Conservation (phyloP, 108 stramenopile genomes). For the Seminavis robusta region DNA sequence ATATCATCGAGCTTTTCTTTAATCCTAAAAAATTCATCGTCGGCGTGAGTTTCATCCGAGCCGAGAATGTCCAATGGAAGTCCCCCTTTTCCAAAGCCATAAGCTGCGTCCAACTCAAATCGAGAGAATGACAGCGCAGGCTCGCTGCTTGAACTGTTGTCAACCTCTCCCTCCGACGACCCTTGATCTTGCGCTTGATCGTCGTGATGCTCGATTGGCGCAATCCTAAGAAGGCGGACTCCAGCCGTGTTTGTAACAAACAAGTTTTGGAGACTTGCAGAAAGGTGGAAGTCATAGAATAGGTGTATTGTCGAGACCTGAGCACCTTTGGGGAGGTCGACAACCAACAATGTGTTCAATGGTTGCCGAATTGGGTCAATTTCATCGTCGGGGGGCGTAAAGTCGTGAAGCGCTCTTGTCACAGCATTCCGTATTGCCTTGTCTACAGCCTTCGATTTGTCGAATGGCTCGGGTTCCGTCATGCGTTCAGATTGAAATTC, state of each 20-base stretch:
- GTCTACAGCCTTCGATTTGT: slow-evolving; percentile 37
- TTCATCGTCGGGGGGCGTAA: slow-evolving; percentile 20
- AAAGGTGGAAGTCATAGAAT: slow-evolving; percentile 37
- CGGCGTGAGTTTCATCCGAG: slow-evolving; percentile 13
- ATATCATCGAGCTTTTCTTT: slow-evolving; percentile 26
- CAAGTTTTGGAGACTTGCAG: slow-evolving; percentile 13
- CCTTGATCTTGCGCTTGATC: background rate
- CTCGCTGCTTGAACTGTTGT: background rate
- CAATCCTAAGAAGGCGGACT: slow-evolving; percentile 19
- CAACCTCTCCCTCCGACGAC: background rate
- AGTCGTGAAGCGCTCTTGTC: slow-evolving; percentile 26
- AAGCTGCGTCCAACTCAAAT: slow-evolving; percentile 29
- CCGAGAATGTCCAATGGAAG: slow-evolving; percentile 29
- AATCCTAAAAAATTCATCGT: slow-evolving; percentile 8
- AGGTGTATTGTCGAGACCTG: slow-evolving; percentile 21
- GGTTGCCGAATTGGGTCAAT: background rate
- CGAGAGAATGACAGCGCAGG: slow-evolving; percentile 12
- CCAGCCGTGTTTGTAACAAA: slow-evolving; percentile 36
- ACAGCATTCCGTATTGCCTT: slow-evolving; percentile 37
- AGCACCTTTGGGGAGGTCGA: slow-evolving; percentile 32
- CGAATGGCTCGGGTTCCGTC: no score
- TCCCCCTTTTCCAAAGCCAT: slow-evolving; percentile 38
- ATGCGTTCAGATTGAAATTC: no score
- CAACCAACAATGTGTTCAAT: slow-evolving; percentile 9
- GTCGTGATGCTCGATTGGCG: background rate